phyloP scores from a whole-genome alignment of 331 rosid species.

The Rhamnella rubrinervis region DNA sequence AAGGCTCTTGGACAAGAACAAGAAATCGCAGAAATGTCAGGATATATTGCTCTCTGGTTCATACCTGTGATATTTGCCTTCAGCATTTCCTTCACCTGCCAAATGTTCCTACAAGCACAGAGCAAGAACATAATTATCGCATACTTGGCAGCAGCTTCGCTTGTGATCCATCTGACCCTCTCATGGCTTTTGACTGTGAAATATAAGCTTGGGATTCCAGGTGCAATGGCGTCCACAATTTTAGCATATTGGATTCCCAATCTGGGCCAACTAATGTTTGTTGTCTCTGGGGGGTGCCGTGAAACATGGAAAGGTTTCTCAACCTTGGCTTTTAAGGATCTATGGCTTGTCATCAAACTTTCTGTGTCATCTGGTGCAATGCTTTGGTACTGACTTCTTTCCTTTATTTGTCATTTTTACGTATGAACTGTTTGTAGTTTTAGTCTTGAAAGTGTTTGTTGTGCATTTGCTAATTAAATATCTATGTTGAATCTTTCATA shows the following conservation, averaged over 20 bases:
- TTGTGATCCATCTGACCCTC: constrained; percentile 31
- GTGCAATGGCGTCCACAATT: constrained; percentile 49
- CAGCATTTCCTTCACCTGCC: constrained; percentile 47
- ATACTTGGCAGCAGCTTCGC: constrained; percentile 50
- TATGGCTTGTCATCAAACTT: constrained; percentile 55
- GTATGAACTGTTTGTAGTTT: too few species aligned
- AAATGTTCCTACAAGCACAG: constrained; percentile 64
- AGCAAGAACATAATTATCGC: constrained; percentile 55
- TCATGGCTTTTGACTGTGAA: constrained; percentile 62
- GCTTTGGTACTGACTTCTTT: constrained; percentile 41
- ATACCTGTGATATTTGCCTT: constrained; percentile 41
- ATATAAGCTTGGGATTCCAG: constrained; percentile 46
- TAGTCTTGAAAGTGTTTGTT: too few species aligned
- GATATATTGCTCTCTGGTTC: constrained; percentile 53
- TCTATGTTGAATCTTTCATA: too few species aligned
- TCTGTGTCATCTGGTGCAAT: constrained; percentile 59
- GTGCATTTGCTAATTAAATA: too few species aligned
- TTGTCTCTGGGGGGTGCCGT: constrained; percentile 44
- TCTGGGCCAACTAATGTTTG: constrained; percentile 42
- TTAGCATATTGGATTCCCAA: constrained; percentile 56
- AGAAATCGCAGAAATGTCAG: constrained; percentile 41
- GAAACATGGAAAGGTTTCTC: constrained; percentile 65
- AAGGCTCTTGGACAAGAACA: constrained; percentile 47
- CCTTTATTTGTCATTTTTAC: background rate
- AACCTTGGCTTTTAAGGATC: constrained; percentile 52